Conservation (phyloP, 1,284 basidiomycete genomes). For the Trametes pubescens region DNA sequence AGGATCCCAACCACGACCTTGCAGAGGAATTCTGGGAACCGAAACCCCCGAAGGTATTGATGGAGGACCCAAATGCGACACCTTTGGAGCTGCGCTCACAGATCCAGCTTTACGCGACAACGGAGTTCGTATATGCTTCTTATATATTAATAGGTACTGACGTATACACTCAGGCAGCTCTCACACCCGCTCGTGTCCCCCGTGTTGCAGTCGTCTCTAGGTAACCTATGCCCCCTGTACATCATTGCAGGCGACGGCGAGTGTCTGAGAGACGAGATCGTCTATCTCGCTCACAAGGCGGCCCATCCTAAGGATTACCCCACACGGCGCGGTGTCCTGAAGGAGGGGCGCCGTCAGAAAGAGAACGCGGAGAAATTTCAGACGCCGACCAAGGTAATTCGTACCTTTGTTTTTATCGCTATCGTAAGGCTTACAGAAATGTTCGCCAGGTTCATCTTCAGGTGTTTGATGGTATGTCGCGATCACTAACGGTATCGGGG, state of each 20-base stretch:
- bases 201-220: constrained; percentile 77
- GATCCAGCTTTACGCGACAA: constrained; percentile 87
- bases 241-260: constrained; percentile 84
- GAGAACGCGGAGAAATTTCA: constrained; percentile 64
- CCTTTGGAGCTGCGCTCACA: constrained; percentile 67
- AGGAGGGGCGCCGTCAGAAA: constrained; percentile 55
- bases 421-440: neutral
- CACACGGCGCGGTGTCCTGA: constrained; percentile 62
- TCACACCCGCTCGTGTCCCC: constrained; percentile 86
- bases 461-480: constrained; percentile 58
- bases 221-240: constrained; percentile 84
- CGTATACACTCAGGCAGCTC: constrained; percentile 61
- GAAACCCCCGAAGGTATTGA: constrained; percentile 65
- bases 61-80: constrained; percentile 54
- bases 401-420: neutral
- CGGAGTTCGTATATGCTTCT: constrained; percentile 54
- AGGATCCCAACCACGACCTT: constrained; percentile 17
- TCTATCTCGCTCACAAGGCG: constrained; percentile 86
- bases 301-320: constrained; percentile 80
- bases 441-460: constrained; percentile 75
- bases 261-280: constrained; percentile 83
- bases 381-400: constrained; percentile 70
- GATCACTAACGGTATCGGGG: neutral
- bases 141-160: neutral
- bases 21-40: constrained; percentile 56